phyloP scores from a whole-genome alignment of 2,329 filamentous ascomycete species.

The Pseudogymnoascus sp. region DNA sequence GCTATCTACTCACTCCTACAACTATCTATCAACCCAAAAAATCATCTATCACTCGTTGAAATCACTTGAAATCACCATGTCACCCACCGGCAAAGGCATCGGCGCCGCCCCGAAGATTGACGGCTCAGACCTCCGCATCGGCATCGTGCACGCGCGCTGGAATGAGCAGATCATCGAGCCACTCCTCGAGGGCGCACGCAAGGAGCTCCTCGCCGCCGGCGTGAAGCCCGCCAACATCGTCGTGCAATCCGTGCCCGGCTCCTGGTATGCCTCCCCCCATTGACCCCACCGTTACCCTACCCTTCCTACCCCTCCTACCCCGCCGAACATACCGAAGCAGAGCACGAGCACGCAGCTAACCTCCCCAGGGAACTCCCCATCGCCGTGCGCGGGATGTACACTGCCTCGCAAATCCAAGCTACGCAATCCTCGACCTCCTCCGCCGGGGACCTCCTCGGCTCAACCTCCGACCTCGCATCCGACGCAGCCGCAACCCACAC shows the following conservation, averaged over 20 bases:
- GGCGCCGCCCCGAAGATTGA: constrained; percentile 52
- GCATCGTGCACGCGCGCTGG: constrained; percentile 94
- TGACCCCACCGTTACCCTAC: not conserved
- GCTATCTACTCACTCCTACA: not conserved
- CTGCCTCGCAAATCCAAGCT: constrained; percentile 78
- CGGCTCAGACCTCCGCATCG: constrained; percentile 72
- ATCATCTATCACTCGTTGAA: not conserved
- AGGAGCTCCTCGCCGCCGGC: constrained; percentile 66
- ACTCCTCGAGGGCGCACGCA: constrained; percentile 71
- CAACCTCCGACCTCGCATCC: constrained; percentile 56
- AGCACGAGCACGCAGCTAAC: not conserved
- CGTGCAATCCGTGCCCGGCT: constrained; percentile 80
- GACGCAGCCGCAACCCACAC: constrained; percentile 35
- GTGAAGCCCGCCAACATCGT: constrained; percentile 85
- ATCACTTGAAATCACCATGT: not conserved
- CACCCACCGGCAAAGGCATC: constrained; percentile 44
- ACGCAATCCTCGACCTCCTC: constrained; percentile 50
- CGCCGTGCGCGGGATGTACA: constrained; percentile 73
- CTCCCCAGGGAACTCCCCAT: constrained; percentile 63
- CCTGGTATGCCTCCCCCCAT: constrained; percentile 43
- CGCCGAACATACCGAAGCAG: not conserved
- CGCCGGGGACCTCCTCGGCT: constrained; percentile 68
- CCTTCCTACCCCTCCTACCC: not conserved
- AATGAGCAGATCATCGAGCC: constrained; percentile 76
- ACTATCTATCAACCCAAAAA: not conserved